A percentile compares a stretch with the other conserved stretches of the same genome.
These are phyloP conservation scores for Cadophora luteo-olivacea DNA, from an alignment of 2,329 filamentous ascomycete species.

Conservation along the genomic window DNA sequence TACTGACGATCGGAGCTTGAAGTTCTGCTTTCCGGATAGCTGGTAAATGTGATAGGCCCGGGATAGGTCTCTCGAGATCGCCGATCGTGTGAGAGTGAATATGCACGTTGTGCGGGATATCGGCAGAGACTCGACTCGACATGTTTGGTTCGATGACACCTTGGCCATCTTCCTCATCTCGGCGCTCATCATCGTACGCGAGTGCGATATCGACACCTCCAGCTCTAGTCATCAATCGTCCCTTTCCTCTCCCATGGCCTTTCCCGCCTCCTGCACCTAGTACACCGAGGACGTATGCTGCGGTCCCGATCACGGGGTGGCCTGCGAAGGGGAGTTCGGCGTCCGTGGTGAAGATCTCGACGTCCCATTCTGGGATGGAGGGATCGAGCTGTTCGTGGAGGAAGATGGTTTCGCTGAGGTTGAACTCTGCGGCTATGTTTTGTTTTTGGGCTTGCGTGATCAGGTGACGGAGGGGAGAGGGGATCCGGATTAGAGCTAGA, in stretches of 20 bases:
- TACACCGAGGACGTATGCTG: slow-evolving; percentile 53
- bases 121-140: slow-evolving; percentile 50
- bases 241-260: not conserved
- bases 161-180: slow-evolving; percentile 34
- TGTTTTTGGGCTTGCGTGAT: slow-evolving; percentile 62
- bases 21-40: slow-evolving; percentile 50
- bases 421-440: slow-evolving; percentile 66
- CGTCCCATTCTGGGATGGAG: slow-evolving; percentile 48
- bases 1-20: slow-evolving; percentile 60
- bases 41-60: slow-evolving; percentile 41
- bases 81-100: slow-evolving; percentile 57
- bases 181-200: slow-evolving; percentile 14
- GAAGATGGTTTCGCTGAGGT: slow-evolving; percentile 69
- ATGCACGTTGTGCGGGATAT: slow-evolving; percentile 71
- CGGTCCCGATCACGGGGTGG: slow-evolving; percentile 65
- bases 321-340: slow-evolving; percentile 66
- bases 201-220: slow-evolving; percentile 46
- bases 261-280: slow-evolving; percentile 4
- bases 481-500: slow-evolving; percentile 64
- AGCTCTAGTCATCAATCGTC: slow-evolving; percentile 52
- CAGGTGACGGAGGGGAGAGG: slow-evolving; percentile 45
- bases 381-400: slow-evolving; percentile 52
- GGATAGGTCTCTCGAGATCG: slow-evolving; percentile 28
- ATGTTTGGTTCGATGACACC: slow-evolving; percentile 21
- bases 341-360: slow-evolving; percentile 64